Evolutionary conservation across 768 basidiomycete genomes (phyloP), one percentile per base, ranked within the genome.

Genomic region (Collybia sp.): DNA sequence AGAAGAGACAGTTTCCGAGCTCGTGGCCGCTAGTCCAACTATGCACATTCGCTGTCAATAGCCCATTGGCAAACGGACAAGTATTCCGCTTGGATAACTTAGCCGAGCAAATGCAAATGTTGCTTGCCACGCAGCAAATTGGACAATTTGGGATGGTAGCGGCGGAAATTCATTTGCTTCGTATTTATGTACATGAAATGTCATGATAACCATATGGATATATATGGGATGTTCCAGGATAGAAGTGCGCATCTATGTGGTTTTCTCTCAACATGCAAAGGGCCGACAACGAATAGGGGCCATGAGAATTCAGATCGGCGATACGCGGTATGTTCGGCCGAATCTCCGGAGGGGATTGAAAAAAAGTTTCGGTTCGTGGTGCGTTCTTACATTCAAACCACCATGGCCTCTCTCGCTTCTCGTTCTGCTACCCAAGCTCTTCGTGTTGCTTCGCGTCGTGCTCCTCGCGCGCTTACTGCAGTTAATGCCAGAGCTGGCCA

Each of bases 391-490:
- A 37, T 30, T 43, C 54, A 52, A 25, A 54, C 68, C 62, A 73
- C 70, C 71, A 87, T 88, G 82, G 70, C 75, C 53, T 77, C 81
- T 58, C 62, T 85, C 55, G 74, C 79, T 45, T 69, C 77, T 62
- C 85, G 86, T 59, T 80, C 87, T 56, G 70, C 71, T 43, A 70
- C 80, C 15, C 77, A 78, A 58, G 72, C 76, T 53, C 69, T 88
- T 45, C 85, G 85, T 52, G 72, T 76, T 52, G 77, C 77, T 44
- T 74, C 82, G 46, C 83, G 85, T 64, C 82, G 83, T 53, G 75
- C 76, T n/a, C 70, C 84, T 33, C 78, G 80, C 53, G 60, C 68
- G 30, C 59, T 74, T 31, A 57, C 68, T 16, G 25, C 4, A 25
- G 8, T 25, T 8, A 69, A 67, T 51, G 55, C 65, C 34, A 72